Conservation (phyloP, 208 protist genomes). For the Crithidia sp. region DNA sequence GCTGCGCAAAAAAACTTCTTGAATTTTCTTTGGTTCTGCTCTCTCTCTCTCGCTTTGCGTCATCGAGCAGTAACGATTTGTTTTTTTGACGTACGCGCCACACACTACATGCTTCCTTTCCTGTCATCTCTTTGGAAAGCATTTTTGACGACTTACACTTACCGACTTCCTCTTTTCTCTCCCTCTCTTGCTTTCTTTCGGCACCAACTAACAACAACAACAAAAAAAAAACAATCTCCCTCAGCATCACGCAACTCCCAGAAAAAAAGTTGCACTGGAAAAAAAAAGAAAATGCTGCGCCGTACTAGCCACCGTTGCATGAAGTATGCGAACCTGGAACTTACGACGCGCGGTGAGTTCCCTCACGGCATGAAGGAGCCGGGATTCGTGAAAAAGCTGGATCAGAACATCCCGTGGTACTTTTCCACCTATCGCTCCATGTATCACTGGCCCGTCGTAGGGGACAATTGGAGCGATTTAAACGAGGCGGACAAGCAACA, state of each 20-base stretch:
- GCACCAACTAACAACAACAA: too few relatives aligned
- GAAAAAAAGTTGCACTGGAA: background rate
- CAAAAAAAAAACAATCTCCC: background rate
- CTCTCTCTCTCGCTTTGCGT: too few relatives aligned
- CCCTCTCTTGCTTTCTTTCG: background rate
- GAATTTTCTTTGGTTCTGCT: too few relatives aligned
- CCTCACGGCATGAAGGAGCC: constrained; percentile 92
- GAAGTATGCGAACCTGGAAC: constrained; percentile 89
- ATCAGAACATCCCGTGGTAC: constrained; percentile 93
- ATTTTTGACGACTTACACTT: background rate
- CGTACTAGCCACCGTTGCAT: constrained; percentile 41
- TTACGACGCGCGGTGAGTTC: constrained; percentile 88
- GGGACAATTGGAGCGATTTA: constrained; percentile 89
- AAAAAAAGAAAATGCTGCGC: constrained; percentile 47
- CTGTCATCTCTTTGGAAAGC: background rate
- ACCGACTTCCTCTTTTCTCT: background rate
- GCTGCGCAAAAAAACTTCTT: too few relatives aligned
- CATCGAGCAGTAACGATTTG: too few relatives aligned
- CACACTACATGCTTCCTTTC: too few relatives aligned
- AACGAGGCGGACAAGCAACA: constrained; percentile 87
- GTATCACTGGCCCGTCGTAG: constrained; percentile 89
- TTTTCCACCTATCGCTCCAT: constrained; percentile 91
- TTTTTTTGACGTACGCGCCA: too few relatives aligned
- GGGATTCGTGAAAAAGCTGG: constrained; percentile 87
- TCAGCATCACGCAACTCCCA: background rate